A percentile compares a stretch with the other conserved stretches of the same genome.
These are phyloP conservation scores for Fusarium goolgardi DNA, from an alignment of 2,329 filamentous ascomycete genomes.

Conservation along the genomic window DNA sequence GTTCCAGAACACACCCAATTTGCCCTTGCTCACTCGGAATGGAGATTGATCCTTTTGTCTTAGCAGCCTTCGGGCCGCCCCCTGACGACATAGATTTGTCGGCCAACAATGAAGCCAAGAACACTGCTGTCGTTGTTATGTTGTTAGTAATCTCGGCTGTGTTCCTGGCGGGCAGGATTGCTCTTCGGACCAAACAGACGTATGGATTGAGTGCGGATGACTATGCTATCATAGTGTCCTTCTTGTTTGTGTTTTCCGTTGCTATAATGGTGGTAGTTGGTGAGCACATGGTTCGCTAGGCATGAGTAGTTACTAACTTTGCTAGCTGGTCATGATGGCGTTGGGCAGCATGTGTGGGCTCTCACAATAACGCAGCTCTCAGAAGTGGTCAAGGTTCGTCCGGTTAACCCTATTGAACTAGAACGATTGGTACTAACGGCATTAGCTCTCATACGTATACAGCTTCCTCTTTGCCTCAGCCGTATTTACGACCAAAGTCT, in stretches of 20 bases:
- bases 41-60: slow-evolving; percentile 16
- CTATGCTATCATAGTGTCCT: slow-evolving; percentile 20
- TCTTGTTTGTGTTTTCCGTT: slow-evolving; percentile 12
- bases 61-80: slow-evolving; percentile 13
- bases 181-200: slow-evolving; percentile 8
- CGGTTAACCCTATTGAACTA: rapidly evolving
- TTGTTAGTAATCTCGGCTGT: slow-evolving; percentile 11
- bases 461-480: slow-evolving; percentile 15
- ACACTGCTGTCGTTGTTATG: slow-evolving; percentile 12
- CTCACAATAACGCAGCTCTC: slow-evolving; percentile 6
- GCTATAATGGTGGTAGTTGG: slow-evolving; percentile 11
- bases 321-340: slow-evolving; percentile 11
- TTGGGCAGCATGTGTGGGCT: slow-evolving; percentile 25
- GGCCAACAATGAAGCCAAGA: slow-evolving; percentile 4
- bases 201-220: slow-evolving; percentile 20
- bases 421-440: background rate
- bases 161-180: slow-evolving; percentile 6
- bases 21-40: background rate
- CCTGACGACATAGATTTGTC: slow-evolving; percentile 12
- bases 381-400: slow-evolving; percentile 15
- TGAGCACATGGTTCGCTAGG: background rate
- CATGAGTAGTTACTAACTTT: background rate
- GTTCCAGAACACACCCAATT: background rate
- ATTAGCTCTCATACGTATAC: slow-evolving; percentile 16
- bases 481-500: slow-evolving; percentile 22